Conservation (phyloP, 306 rosid genomes). For the Arachis hypogaea region DNA sequence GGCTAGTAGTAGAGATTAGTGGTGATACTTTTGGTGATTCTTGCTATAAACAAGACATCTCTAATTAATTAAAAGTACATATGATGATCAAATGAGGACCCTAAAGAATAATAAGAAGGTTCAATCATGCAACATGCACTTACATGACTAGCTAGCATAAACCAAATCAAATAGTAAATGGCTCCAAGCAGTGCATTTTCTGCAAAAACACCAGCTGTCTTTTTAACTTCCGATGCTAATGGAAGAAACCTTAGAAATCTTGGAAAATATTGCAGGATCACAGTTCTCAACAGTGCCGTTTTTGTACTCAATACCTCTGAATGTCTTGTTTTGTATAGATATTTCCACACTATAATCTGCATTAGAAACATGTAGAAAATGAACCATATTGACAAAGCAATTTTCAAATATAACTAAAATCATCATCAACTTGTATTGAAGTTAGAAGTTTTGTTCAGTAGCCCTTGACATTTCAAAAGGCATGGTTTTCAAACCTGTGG, state of each 20-base stretch:
- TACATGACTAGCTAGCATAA: conserved; percentile 90
- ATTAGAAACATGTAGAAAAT: conserved; percentile 12
- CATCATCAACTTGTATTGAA: background rate
- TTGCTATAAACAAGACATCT: background rate
- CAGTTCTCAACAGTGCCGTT: conserved; percentile 59
- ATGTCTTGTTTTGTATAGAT: conserved; percentile 49
- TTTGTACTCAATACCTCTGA: conserved; percentile 71
- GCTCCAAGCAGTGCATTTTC: conserved; percentile 88
- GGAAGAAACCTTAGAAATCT: conserved; percentile 80
- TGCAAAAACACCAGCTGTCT: conserved; percentile 84
- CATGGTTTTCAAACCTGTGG: conserved; percentile 73
- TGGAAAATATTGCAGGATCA: conserved; percentile 70
- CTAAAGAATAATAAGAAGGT: conserved; percentile 14
- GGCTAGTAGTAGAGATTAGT: background rate
- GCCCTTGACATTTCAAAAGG: background rate
- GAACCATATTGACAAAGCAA: conserved; percentile 1
- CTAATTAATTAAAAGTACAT: background rate
- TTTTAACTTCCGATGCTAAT: conserved; percentile 80
- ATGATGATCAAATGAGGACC: conserved; percentile 7
- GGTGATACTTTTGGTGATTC: background rate
- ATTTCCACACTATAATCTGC: conserved; percentile 74
- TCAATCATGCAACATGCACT: conserved; percentile 32
- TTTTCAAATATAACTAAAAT: background rate
- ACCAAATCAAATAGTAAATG: conserved; percentile 81
- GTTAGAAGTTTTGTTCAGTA: background rate